These are phyloP conservation scores for Bauhinia variegata DNA, from an alignment of 306 rosid genomes.

Conservation along the genomic window DNA sequence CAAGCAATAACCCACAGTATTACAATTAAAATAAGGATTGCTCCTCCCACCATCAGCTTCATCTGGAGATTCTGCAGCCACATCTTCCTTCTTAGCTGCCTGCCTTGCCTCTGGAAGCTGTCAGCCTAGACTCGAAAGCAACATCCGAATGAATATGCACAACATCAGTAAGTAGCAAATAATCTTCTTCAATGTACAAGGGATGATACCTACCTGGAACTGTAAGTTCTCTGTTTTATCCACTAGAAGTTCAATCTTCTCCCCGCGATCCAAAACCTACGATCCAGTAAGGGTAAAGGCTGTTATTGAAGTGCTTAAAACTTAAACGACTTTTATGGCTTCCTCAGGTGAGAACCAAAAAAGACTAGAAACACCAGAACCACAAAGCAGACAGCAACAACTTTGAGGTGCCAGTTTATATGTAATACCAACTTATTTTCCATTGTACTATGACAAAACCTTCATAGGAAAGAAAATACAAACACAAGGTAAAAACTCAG, in stretches of 20 bases:
- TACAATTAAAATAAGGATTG: constrained; percentile 58
- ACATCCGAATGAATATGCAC: constrained; percentile 13
- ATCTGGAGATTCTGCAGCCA: constrained; percentile 93
- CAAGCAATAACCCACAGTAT: constrained; percentile 83
- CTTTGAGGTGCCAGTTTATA: too few species aligned
- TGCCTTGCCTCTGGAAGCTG: constrained; percentile 98
- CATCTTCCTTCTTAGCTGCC: constrained; percentile 91
- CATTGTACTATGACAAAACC: not conserved
- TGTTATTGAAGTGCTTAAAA: constrained; percentile 7
- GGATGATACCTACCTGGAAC: constrained; percentile 72
- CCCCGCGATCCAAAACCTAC: constrained; percentile 99
- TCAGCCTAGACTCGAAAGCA: constrained; percentile 69
- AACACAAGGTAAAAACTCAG: not conserved
- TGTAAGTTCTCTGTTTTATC: constrained; percentile 95
- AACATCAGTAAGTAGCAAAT: not conserved
- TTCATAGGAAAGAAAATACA: not conserved
- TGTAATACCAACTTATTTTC: not conserved
- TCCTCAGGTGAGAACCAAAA: not conserved
- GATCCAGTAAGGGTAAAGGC: constrained; percentile 25
- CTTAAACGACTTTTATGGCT: constrained; percentile 18
- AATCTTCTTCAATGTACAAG: not conserved
- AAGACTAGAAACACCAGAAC: not conserved
- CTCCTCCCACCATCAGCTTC: constrained; percentile 93
- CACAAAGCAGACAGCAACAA: not conserved
- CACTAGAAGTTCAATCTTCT: constrained; percentile 91